Conservation (phyloP, 2,329 filamentous ascomycete genomes). For the Drechslerella coelobrocha region DNA sequence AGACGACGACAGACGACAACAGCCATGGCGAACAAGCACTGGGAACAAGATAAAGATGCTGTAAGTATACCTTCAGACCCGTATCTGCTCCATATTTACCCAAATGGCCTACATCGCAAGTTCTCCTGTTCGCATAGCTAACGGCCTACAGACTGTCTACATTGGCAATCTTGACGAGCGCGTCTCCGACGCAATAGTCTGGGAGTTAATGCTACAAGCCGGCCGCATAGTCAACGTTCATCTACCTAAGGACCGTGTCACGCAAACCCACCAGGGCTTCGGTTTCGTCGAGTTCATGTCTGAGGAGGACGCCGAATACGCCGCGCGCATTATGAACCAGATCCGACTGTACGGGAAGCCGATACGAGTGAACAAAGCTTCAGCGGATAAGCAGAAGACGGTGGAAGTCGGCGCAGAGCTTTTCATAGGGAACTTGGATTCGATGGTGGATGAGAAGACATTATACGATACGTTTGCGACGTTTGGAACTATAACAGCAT, state of each 20-base stretch:
- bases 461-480: constrained; percentile 94
- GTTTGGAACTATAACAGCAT: constrained; percentile 82
- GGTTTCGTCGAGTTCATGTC: constrained; percentile 98
- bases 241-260: constrained; percentile 96
- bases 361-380: constrained; percentile 92
- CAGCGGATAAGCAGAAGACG: constrained; percentile 90
- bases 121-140: background rate
- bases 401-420: constrained; percentile 95
- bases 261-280: constrained; percentile 95
- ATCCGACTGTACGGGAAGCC: constrained; percentile 92
- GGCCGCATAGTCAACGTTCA: constrained; percentile 98
- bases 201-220: constrained; percentile 98
- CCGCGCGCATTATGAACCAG: constrained; percentile 94
- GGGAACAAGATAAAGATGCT: constrained; percentile 63
- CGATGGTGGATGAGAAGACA: constrained; percentile 92
- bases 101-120: constrained; percentile 8
- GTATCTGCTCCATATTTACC: constrained; percentile 22
- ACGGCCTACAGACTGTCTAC: constrained; percentile 77
- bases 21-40: constrained; percentile 63
- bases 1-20: background rate
- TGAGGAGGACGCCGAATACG: constrained; percentile 95
- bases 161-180: constrained; percentile 98
- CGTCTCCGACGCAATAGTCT: constrained; percentile 85
- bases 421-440: constrained; percentile 93
- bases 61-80: constrained; percentile 26